Evolutionary conservation across 2,329 filamentous ascomycete species (phyloP).

Genomic region (Pleurostoma richardsiae): DNA sequence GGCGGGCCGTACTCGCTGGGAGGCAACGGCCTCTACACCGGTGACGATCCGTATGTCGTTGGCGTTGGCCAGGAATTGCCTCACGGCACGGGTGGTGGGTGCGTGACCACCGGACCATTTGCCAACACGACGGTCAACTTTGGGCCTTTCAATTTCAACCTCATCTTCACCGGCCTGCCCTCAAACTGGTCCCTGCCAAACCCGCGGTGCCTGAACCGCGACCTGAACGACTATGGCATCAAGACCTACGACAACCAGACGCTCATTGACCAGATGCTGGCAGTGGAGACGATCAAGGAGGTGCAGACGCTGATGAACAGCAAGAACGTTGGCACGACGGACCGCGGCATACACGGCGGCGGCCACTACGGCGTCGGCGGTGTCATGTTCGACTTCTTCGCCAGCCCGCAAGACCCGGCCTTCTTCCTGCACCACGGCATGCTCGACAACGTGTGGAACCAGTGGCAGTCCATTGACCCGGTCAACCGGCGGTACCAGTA

Average conservation of each 20-base stretch:
- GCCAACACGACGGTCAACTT: slow-evolving; percentile 13
- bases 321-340: slow-evolving; percentile 1
- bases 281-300: slow-evolving; percentile 8
- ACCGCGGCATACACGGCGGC: slow-evolving; percentile 4
- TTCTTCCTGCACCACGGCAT: slow-evolving; percentile 27
- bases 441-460: slow-evolving; percentile 16
- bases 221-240: slow-evolving; percentile 6
- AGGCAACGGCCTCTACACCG: slow-evolving; percentile 3
- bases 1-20: slow-evolving; percentile 4
- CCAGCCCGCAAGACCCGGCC: slow-evolving; percentile 18
- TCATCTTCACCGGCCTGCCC: slow-evolving; percentile 11
- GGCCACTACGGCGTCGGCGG: slow-evolving; percentile 5
- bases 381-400: slow-evolving; percentile 2
- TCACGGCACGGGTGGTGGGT: slow-evolving; percentile 17
- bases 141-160: slow-evolving; percentile 9
- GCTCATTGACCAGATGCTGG: slow-evolving; percentile 9
- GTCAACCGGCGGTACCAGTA: slow-evolving; percentile 2
- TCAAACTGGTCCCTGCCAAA: slow-evolving; percentile 3
- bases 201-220: slow-evolving; percentile 5
- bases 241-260: slow-evolving; percentile 7
- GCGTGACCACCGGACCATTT: slow-evolving; percentile 17
- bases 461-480: slow-evolving; percentile 11
- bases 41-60: background rate
- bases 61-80: slow-evolving; percentile 6
- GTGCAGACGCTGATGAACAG: slow-evolving; percentile 9